Conservation (phyloP, 768 basidiomycete genomes). For the Tubosaeta sp. region DNA sequence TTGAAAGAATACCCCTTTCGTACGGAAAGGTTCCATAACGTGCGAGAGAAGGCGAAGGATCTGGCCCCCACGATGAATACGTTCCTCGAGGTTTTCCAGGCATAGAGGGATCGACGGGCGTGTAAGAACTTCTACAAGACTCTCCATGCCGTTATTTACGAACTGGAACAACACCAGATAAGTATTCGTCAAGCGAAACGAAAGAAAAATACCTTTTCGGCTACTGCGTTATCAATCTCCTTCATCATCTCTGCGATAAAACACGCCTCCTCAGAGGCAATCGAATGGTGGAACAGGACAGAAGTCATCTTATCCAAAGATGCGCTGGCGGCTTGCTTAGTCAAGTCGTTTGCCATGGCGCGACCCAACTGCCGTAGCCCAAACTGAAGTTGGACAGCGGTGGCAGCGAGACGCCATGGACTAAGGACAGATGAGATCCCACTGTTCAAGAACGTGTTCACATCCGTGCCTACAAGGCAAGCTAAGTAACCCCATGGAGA, state of each 20-base stretch:
- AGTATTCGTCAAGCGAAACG: background rate
- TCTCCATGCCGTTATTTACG: slow-evolving; percentile 67
- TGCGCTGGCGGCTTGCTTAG: slow-evolving; percentile 49
- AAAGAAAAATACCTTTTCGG: slow-evolving; percentile 50
- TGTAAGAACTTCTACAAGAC: slow-evolving; percentile 54
- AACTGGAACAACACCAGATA: slow-evolving; percentile 42
- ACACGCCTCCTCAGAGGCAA: slow-evolving; percentile 75
- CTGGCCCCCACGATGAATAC: slow-evolving; percentile 57
- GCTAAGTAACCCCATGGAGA: background rate
- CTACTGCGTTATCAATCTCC: slow-evolving; percentile 62
- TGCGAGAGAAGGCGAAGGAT: slow-evolving; percentile 65
- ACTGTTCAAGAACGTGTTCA: slow-evolving; percentile 51
- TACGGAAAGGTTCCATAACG: slow-evolving; percentile 62
- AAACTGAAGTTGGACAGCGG: slow-evolving; percentile 74
- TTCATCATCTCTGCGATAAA: slow-evolving; percentile 80
- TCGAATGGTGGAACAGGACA: slow-evolving; percentile 66
- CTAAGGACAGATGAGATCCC: slow-evolving; percentile 65
- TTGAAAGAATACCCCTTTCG: slow-evolving; percentile 48
- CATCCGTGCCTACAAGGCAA: slow-evolving; percentile 32
- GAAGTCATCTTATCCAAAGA: slow-evolving; percentile 64
- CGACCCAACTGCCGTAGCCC: slow-evolving; percentile 70
- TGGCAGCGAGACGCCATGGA: slow-evolving; percentile 81
- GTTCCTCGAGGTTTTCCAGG: slow-evolving; percentile 32
- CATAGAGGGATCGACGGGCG: slow-evolving; percentile 26
- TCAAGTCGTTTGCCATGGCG: slow-evolving; percentile 53